Conservation (phyloP, 805 yeast genomes). For the Lipomyces starkeyi region DNA sequence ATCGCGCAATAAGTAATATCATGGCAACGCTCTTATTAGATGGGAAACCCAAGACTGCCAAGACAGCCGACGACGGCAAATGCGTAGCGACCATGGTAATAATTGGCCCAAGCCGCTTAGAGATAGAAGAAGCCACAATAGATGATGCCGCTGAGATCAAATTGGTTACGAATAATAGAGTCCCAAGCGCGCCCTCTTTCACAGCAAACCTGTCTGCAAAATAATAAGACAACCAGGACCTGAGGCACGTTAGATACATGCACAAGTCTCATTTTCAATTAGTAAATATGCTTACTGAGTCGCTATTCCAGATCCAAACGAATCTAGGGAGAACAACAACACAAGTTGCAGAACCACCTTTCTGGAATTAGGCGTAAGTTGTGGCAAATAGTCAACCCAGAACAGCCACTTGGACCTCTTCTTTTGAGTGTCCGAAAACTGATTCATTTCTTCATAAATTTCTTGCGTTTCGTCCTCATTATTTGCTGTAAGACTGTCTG, state of each 20-base stretch:
- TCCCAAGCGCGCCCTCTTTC: conserved; percentile 65
- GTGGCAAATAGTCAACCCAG: conserved; percentile 28
- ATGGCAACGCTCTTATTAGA: conserved; percentile 55
- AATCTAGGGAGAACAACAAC: conserved; percentile 73
- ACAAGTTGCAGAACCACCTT: conserved; percentile 42
- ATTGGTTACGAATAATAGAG: conserved; percentile 68
- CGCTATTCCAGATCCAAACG: conserved; percentile 88
- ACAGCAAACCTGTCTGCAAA: conserved; percentile 63
- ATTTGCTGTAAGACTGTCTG: conserved; percentile 8
- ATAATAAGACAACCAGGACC: conserved; percentile 82
- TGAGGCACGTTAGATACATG: neutral
- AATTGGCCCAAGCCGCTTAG: conserved; percentile 76
- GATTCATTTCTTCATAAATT: conserved; percentile 25
- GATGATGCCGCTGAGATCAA: conserved; percentile 70
- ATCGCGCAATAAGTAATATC: conserved; percentile 58
- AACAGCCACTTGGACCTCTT: conserved; percentile 21
- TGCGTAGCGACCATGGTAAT: conserved; percentile 76
- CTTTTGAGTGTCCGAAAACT: neutral
- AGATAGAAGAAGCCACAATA: conserved; percentile 74
- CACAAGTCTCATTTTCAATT: neutral
- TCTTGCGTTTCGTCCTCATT: conserved; percentile 22
- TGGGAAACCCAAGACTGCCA: conserved; percentile 59
- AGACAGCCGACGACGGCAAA: conserved; percentile 74
- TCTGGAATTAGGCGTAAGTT: conserved; percentile 16
- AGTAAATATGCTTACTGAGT: conserved; percentile 53